phyloP scores from a whole-genome alignment of 1,139 yeast species.

The Blastobotrys ciferrii region DNA sequence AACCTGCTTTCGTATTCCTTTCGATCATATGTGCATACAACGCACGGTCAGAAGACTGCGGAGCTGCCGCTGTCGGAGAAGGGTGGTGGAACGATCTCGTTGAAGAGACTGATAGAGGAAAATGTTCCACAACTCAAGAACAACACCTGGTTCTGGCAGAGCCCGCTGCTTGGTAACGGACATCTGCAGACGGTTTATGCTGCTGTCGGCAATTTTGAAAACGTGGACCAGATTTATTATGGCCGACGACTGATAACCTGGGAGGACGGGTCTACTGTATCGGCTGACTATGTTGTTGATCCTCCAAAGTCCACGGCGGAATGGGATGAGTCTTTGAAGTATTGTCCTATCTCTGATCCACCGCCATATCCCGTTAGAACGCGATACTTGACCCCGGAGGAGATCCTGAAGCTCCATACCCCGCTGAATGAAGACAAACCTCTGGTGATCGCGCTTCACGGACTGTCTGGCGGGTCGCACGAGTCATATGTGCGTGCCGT shows the following conservation, averaged over 20 bases:
- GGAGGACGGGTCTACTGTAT: slow-evolving; percentile 59
- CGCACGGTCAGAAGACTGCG: slow-evolving; percentile 31
- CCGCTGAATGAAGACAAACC: slow-evolving; percentile 49
- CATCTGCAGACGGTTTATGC: slow-evolving; percentile 72
- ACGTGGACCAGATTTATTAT: slow-evolving; percentile 58
- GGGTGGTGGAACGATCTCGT: slow-evolving; percentile 34
- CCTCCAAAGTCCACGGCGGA: slow-evolving; percentile 45
- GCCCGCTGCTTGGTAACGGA: slow-evolving; percentile 70
- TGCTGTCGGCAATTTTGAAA: slow-evolving; percentile 53
- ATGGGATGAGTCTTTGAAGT: slow-evolving; percentile 50
- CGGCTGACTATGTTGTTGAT: slow-evolving; percentile 72
- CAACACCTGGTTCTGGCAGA: slow-evolving; percentile 51
- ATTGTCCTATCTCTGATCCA: slow-evolving; percentile 62
- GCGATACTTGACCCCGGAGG: slow-evolving; percentile 59
- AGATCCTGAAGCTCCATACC: slow-evolving; percentile 38
- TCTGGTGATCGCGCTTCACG: slow-evolving; percentile 70
- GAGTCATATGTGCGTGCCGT: slow-evolving; percentile 77
- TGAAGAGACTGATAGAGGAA: slow-evolving; percentile 43
- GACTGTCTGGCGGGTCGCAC: slow-evolving; percentile 89
- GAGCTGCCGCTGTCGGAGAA: slow-evolving; percentile 33
- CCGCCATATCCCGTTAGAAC: slow-evolving; percentile 81
- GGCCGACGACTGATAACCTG: slow-evolving; percentile 70
- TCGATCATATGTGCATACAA: slow-evolving; percentile 19
- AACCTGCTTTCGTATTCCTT: slow-evolving; percentile 13
- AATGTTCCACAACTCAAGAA: slow-evolving; percentile 48